Conservation (phyloP, 1,139 yeast genomes). For the Candida glucosophila region DNA sequence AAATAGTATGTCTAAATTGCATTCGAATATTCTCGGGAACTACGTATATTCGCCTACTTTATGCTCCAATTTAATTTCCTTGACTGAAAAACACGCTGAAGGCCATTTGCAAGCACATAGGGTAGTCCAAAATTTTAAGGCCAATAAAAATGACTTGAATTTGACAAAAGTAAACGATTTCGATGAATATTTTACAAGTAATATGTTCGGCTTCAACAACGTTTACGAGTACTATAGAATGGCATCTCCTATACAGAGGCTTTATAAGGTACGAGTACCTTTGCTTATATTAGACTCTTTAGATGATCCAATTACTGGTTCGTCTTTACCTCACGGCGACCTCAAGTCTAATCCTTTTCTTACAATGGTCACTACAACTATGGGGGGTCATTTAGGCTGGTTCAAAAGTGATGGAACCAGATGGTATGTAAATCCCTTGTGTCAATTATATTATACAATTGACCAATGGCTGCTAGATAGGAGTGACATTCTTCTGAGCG, state of each 20-base stretch:
- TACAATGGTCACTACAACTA: constrained; percentile 54
- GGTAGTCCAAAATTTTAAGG: constrained; percentile 19
- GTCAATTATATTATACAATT: constrained; percentile 26
- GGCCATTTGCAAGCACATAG: constrained; percentile 20
- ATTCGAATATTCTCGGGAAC: constrained; percentile 35
- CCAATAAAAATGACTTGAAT: constrained; percentile 27
- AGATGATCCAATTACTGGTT: constrained; percentile 56
- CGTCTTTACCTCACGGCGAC: constrained; percentile 52
- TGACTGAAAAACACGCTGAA: constrained; percentile 32
- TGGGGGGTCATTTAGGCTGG: constrained; percentile 84
- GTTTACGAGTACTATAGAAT: constrained; percentile 46
- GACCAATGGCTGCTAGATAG: constrained; percentile 14
- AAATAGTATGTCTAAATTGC: constrained; percentile 35
- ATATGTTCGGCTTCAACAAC: constrained; percentile 44
- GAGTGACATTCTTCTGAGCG: constrained; percentile 8
- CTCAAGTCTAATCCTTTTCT: constrained; percentile 61
- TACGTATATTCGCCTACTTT: constrained; percentile 46
- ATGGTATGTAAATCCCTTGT: constrained; percentile 42
- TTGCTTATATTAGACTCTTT: constrained; percentile 37
- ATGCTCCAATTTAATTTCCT: constrained; percentile 38
- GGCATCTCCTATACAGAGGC: constrained; percentile 44
- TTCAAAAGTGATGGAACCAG: constrained; percentile 39
- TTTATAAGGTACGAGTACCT: constrained; percentile 45
- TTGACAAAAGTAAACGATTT: constrained; percentile 30
- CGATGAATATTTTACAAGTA: constrained; percentile 46